These are phyloP conservation scores for Ambrosia hybrid DNA, from an alignment of 140 eudicot species.

Conservation along the genomic window DNA sequence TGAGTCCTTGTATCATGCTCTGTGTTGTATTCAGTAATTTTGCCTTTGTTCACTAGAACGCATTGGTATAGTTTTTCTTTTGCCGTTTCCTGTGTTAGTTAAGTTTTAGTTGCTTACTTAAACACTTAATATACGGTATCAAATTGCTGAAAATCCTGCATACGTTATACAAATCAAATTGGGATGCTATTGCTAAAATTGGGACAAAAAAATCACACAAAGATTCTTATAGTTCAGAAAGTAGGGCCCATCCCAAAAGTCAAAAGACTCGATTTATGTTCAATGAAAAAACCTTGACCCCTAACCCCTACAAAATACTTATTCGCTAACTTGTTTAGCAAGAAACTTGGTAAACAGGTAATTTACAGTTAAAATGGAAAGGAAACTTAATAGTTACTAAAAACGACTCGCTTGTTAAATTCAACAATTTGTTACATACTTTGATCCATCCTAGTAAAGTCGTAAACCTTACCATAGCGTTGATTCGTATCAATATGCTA, in stretches of 20 bases:
- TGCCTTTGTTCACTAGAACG: not conserved
- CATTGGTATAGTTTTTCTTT: not conserved
- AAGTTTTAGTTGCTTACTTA: not conserved
- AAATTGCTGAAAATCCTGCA: not conserved
- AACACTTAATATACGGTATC: not conserved
- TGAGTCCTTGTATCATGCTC: not conserved
- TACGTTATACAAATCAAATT: not conserved
- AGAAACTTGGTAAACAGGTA: not conserved
- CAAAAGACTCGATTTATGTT: not conserved
- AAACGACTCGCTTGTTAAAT: not conserved
- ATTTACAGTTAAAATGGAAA: not conserved
- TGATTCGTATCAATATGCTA: no score
- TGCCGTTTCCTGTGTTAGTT: not conserved
- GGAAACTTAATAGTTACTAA: not conserved
- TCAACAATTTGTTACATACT: no score
- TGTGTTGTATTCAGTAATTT: not conserved
- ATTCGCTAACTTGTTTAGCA: not conserved
- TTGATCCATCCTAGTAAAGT: no score
- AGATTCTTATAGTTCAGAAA: not conserved
- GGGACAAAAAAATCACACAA: not conserved
- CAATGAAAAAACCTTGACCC: not conserved
- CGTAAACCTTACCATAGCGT: no score
- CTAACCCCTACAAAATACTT: not conserved
- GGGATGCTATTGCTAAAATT: not conserved
- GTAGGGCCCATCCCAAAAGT: not conserved